Base-by-base conservation (phyloP, 2,329 filamentous ascomycete species). In the Microcera coccophila region DNA sequence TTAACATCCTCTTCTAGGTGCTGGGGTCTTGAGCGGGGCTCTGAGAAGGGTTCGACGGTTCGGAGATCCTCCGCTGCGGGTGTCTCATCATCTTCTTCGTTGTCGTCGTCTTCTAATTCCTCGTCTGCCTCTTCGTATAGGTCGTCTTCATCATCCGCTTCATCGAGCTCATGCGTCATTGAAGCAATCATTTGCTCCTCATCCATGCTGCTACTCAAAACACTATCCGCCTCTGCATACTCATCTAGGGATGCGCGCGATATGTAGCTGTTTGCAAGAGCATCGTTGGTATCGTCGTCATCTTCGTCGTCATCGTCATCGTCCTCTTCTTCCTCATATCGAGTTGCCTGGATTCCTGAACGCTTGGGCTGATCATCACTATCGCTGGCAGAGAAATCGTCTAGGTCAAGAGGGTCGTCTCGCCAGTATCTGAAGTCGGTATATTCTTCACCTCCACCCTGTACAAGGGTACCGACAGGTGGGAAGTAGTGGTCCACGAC, bases 341-440 rank as follows among this genome's bases (percentile, higher is more conserved):
- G 50, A 45, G 61, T 65, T 4, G 48, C 70, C 8, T 74, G 72
- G 8, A 74, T 73, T 17, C 71, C 69, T 5, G 67, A 63, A 8
- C 66, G 68, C 22, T 73, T 74, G 24, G 78, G 76, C 14, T 81
- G 79, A 8, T 78, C 73, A 1, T 75, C 73, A 5, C 64, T 82
- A 48, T 93, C 90, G 34, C 86, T 94, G 39, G 85, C 86, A 1
- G 87, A 90, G 56, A 97, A 97, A 41, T 95, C 87, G 32, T 90
- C 87, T 19, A 96, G 69, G 38, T 95, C 89, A 14, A 91, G 75
- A 3, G 90, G 88, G 36, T 78, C 76, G 49, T 95, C 86, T 49
- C 94, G 79, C 93, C 93, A 98, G 69, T 95, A 98, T 44, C 83
- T 91, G 67, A 98, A 98, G 63, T 98, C 93, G 0, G 93, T 98